Evolutionary conservation across 169 alveolate species (phyloP), one percentile per base, ranked within the genome.

Genomic region (Toxoplasma gondii): DNA sequence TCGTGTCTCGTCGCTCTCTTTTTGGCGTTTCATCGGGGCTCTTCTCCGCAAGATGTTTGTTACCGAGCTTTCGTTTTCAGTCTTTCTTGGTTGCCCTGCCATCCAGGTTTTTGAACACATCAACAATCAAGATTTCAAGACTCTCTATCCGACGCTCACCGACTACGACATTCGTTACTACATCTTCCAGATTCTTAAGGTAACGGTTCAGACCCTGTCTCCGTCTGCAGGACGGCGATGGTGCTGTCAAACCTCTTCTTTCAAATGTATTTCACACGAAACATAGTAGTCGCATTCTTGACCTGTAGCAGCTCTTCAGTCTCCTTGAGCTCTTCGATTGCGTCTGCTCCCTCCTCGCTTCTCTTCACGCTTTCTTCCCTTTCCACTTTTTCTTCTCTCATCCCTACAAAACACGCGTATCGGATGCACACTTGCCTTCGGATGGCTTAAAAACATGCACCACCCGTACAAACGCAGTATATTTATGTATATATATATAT

Each of bases 121-220:
- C 91, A 93, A 95, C 94, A 95, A 95, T 81, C 94, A 92, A 31
- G 97, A 95, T 64, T 99, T 98, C 97, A 98, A 98, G 96, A 96
- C 98, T 36, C 93, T 99, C 86, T 99, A 98, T 92, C 99, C 99
- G 19, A 98, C 98, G 81, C 97, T 99, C 91, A 97, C 98, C 24
- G 99, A 98, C 94, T 94, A 96, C 83, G 99, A 99, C 94, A 98
- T 99, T 67, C 98, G 99, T 93, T 99, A 97, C 97, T 98, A 99
- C 96, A 98, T 98, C 84, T 99, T 96, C 96, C 99, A 99, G 97
- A 96, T 99, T 80, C 97, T 97, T 54, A 95, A 95, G 97, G 97
- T 95, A 94, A 43, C 93, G 92, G 38, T 70, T 41, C 36, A 2
- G 88, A 4, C 36, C 36, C 36, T 38, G n/a, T 19, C 10, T 80